phyloP scores from a whole-genome alignment of 352 stramenopile species.

The Pythium volutum region DNA sequence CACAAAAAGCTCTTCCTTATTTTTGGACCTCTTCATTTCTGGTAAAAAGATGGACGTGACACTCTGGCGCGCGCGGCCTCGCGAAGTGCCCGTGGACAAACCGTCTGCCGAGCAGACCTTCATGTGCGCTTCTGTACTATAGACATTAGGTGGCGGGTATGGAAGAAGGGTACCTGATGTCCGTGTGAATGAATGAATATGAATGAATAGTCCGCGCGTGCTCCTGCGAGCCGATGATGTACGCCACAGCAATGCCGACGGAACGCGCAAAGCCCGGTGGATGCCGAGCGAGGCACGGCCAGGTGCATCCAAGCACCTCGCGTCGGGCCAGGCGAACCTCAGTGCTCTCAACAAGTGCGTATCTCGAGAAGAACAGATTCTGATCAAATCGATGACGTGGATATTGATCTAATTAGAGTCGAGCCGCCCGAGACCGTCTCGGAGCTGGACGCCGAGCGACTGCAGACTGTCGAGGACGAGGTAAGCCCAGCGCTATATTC shows the following conservation, averaged over 20 bases:
- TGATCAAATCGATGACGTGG: no score
- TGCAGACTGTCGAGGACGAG: slow-evolving; percentile 22
- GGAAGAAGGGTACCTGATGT: no score
- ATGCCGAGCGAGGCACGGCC: slow-evolving; percentile 48
- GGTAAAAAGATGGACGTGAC: slow-evolving; percentile 21
- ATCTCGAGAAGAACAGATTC: no score
- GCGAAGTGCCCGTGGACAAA: slow-evolving; percentile 54
- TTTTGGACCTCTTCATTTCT: not conserved
- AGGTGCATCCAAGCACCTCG: slow-evolving; percentile 52
- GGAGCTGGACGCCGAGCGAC: slow-evolving; percentile 11
- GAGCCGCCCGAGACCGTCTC: slow-evolving; percentile 17
- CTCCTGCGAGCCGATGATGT: slow-evolving; percentile 33
- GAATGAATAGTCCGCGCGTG: slow-evolving; percentile 25
- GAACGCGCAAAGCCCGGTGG: slow-evolving; percentile 28
- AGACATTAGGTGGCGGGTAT: not conserved
- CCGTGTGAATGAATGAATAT: no score
- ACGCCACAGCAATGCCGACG: not conserved
- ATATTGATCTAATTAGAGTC: no score
- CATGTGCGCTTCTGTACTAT: slow-evolving; percentile 31
- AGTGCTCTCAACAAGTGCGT: slow-evolving; percentile 4
- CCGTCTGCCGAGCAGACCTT: slow-evolving; percentile 55
- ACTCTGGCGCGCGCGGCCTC: slow-evolving; percentile 26
- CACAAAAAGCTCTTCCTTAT: no score
- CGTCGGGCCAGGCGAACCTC: slow-evolving; percentile 8
- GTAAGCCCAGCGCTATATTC: not conserved